Percentiles rank a stretch among this genome's conserved stretches.
phyloP scores from a whole-genome alignment of 208 protist species.

The Trypanosoma mega region DNA sequence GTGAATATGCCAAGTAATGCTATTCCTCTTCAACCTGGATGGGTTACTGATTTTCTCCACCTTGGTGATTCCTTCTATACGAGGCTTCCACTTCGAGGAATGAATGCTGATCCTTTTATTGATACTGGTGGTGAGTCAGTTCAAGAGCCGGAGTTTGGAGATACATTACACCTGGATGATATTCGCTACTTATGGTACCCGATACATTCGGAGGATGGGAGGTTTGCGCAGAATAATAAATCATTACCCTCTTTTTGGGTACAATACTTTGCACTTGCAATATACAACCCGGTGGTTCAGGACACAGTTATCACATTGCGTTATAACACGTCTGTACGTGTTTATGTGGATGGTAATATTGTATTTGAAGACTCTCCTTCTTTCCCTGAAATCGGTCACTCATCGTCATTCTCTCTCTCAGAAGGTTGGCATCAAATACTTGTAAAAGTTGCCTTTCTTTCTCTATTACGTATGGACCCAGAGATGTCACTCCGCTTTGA shows the following conservation, averaged over 20 bases:
- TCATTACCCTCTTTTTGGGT: background rate
- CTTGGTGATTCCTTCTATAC: slow-evolving; percentile 10
- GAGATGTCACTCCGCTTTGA: slow-evolving; percentile 21
- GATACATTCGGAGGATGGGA: slow-evolving; percentile 5
- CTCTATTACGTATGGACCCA: background rate
- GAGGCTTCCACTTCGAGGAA: background rate
- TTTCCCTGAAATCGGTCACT: slow-evolving; percentile 4
- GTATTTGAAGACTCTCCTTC: background rate
- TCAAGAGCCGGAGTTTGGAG: slow-evolving; percentile 15
- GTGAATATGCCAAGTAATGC: slow-evolving; percentile 3
- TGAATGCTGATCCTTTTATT: slow-evolving; percentile 11
- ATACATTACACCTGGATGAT: background rate
- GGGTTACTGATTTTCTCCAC: slow-evolving; percentile 7
- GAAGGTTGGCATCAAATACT: slow-evolving; percentile 14
- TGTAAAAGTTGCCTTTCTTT: slow-evolving; percentile 1
- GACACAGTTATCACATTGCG: background rate
- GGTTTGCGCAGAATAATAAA: slow-evolving; percentile 5
- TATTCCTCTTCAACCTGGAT: slow-evolving; percentile 12
- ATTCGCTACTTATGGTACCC: slow-evolving; percentile 9
- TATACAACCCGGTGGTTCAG: slow-evolving; percentile 10
- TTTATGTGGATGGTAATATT: slow-evolving; percentile 12
- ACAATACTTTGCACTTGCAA: slow-evolving; percentile 16
- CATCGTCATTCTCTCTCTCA: background rate
- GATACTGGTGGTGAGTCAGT: slow-evolving; percentile 4
- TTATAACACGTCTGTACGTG: slow-evolving; percentile 6